Conservation (phyloP, 2,329 filamentous ascomycete genomes). For the Amesomyces nigricolor region DNA sequence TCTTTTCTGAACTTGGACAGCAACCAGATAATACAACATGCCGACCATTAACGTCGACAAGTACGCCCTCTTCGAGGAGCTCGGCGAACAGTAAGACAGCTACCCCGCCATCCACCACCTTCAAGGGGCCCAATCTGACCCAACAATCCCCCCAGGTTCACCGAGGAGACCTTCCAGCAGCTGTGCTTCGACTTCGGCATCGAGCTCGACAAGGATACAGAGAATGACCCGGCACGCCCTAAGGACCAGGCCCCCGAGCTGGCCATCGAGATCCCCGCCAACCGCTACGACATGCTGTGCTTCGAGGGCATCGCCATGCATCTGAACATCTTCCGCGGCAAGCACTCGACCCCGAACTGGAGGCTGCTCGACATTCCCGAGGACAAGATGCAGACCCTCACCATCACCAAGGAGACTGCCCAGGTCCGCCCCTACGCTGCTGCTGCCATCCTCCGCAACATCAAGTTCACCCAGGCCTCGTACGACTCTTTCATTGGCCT, state of each 20-base stretch:
- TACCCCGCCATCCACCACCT: slow-evolving; percentile 25
- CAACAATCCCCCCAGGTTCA: slow-evolving; percentile 53
- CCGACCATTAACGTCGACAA: slow-evolving; percentile 97
- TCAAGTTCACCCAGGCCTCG: slow-evolving; percentile 84
- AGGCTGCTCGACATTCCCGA: slow-evolving; percentile 64
- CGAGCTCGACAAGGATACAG: slow-evolving; percentile 94
- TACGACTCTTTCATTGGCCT: slow-evolving; percentile 97
- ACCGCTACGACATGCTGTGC: slow-evolving; percentile 91
- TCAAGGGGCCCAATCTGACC: background rate
- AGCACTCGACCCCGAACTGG: slow-evolving; percentile 72
- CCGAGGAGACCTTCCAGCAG: slow-evolving; percentile 91
- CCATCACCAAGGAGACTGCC: slow-evolving; percentile 67
- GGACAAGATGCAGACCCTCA: slow-evolving; percentile 73
- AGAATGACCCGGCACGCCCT: slow-evolving; percentile 63
- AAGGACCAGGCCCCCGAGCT: slow-evolving; percentile 84
- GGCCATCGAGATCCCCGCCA: slow-evolving; percentile 97
- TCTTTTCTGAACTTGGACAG: background rate
- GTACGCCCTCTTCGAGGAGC: slow-evolving; percentile 86
- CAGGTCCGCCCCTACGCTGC: slow-evolving; percentile 83
- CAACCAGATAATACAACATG: slow-evolving; percentile 33
- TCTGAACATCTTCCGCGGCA: slow-evolving; percentile 88
- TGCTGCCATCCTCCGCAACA: slow-evolving; percentile 79
- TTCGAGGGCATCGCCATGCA: slow-evolving; percentile 92
- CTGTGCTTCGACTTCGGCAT: slow-evolving; percentile 98
- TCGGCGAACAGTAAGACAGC: slow-evolving; percentile 72